Evolutionary conservation across 768 basidiomycete genomes (phyloP).

Genomic region (Tephrocybe sp.): DNA sequence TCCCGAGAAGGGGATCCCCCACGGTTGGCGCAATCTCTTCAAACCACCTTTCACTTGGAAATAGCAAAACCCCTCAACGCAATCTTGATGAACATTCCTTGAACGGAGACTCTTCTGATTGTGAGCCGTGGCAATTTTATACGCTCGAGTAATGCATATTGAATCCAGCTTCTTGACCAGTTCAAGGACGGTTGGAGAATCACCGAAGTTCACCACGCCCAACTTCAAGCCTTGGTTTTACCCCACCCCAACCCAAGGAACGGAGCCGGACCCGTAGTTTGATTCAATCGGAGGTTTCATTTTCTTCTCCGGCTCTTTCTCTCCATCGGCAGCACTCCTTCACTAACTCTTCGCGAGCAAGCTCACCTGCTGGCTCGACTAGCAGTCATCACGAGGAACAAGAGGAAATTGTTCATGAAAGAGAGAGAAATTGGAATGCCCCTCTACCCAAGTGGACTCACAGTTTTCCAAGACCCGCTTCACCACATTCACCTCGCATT

Average conservation of each 20-base stretch:
- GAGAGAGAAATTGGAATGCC: conserved; percentile 72
- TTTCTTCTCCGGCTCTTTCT: conserved; percentile 14
- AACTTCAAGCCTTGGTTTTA: conserved; percentile 38
- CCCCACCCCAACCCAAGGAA: conserved; percentile 27
- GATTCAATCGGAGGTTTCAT: conserved; percentile 37
- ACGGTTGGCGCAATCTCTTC: conserved; percentile 16
- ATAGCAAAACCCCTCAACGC: conserved; percentile 38
- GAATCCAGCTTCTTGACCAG: conserved; percentile 25
- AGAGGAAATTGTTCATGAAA: conserved; percentile 29
- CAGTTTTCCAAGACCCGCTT: conserved; percentile 12
- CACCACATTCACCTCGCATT: conserved; percentile 13
- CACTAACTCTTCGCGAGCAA: conserved; percentile 30
- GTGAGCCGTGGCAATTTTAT: conserved; percentile 31
- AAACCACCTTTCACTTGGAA: conserved; percentile 21
- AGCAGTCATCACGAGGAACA: conserved; percentile 26
- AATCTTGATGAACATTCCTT: conserved; percentile 43
- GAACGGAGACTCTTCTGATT: conserved; percentile 46
- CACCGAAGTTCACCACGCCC: conserved; percentile 40
- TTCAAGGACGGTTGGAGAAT: conserved; percentile 53
- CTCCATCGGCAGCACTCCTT: conserved; percentile 31
- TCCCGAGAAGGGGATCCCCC: conserved; percentile 17
- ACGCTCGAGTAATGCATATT: background rate
- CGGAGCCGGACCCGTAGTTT: conserved; percentile 20
- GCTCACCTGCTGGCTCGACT: conserved; percentile 40
- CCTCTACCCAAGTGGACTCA: conserved; percentile 55